A percentile compares a stretch with the other conserved stretches of the same genome.
Conservation (phyloP, 1,284 basidiomycete species). For the Apiotrichum veenhuisii region DNA sequence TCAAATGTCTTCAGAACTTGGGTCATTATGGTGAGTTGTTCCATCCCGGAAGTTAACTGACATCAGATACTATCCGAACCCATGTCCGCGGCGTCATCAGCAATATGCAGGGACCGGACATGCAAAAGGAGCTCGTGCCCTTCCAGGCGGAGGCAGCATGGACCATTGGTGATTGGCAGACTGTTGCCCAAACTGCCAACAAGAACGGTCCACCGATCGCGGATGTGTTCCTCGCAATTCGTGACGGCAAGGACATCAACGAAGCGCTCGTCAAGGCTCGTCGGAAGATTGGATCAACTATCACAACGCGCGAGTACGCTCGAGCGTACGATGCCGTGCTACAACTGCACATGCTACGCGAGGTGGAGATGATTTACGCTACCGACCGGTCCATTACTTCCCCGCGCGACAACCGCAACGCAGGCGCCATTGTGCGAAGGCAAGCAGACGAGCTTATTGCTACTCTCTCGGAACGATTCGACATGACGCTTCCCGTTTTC, state of each 20-base stretch:
- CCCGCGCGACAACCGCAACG: conserved; percentile 7
- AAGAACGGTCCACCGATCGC: conserved; percentile 68
- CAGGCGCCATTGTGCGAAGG: conserved; percentile 4
- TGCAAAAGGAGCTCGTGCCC: conserved; percentile 71
- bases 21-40: conserved; percentile 83
- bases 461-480: conserved; percentile 36
- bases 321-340: conserved; percentile 82
- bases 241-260: conserved; percentile 51
- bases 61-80: conserved; percentile 83
- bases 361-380: conserved; percentile 73
- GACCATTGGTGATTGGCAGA: conserved; percentile 91
- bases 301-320: conserved; percentile 77
- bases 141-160: conserved; percentile 93
- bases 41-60: conserved; percentile 7
- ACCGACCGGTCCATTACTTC: conserved; percentile 29
- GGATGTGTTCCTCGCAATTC: conserved; percentile 75
- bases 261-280: conserved; percentile 65
- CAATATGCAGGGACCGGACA: conserved; percentile 66
- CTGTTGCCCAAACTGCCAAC: conserved; percentile 56
- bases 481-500: conserved; percentile 76
- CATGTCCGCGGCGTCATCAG: conserved; percentile 90
- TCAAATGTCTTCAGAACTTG: conserved; percentile 87
- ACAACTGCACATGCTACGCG: conserved; percentile 82
- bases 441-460: conserved; percentile 24
- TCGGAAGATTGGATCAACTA: conserved; percentile 70